A percentile compares a stretch with the other conserved stretches of the same genome.
phyloP scores from a whole-genome alignment of 208 protist genomes.

The Trypanosoma grayi region DNA sequence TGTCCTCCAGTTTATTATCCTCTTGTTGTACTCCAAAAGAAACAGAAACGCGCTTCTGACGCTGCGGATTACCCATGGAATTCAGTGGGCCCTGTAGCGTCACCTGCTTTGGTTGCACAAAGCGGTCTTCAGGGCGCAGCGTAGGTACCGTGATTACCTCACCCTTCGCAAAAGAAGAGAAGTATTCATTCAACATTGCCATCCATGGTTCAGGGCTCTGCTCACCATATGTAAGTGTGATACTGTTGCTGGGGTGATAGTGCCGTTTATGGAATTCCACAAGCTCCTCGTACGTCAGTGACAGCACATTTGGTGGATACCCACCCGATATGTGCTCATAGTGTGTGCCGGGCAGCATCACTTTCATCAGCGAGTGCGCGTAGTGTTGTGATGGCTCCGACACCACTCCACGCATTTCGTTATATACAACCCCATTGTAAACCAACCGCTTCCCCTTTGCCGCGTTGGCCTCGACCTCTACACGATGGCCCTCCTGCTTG shows the following conservation, averaged over 20 bases:
- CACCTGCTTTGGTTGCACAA: slow-evolving; percentile 39
- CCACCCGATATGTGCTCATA: slow-evolving; percentile 91
- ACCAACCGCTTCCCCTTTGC: slow-evolving; percentile 36
- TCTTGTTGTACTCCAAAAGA: slow-evolving; percentile 69
- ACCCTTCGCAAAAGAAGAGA: slow-evolving; percentile 39
- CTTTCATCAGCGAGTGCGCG: slow-evolving; percentile 56
- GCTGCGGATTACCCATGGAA: slow-evolving; percentile 71
- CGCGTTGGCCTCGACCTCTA: slow-evolving; percentile 64
- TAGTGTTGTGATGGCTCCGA: slow-evolving; percentile 85
- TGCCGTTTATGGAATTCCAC: slow-evolving; percentile 82
- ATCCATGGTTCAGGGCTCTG: slow-evolving; percentile 73
- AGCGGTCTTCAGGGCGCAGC: slow-evolving; percentile 47
- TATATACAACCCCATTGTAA: slow-evolving; percentile 93
- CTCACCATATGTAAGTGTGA: slow-evolving; percentile 89
- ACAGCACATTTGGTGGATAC: slow-evolving; percentile 84
- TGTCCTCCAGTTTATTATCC: slow-evolving; percentile 61
- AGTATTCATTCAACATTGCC: slow-evolving; percentile 67
- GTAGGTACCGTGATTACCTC: slow-evolving; percentile 53
- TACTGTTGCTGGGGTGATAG: slow-evolving; percentile 92
- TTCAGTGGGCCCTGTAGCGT: slow-evolving; percentile 75
- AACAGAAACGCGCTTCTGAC: slow-evolving; percentile 80
- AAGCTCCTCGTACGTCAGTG: slow-evolving; percentile 88
- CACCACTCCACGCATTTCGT: slow-evolving; percentile 94
- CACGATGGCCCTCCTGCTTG: slow-evolving; percentile 89
- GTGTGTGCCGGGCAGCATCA: slow-evolving; percentile 82